phyloP scores from a whole-genome alignment of 129 eudicot genomes.

The Deinandra increscens region DNA sequence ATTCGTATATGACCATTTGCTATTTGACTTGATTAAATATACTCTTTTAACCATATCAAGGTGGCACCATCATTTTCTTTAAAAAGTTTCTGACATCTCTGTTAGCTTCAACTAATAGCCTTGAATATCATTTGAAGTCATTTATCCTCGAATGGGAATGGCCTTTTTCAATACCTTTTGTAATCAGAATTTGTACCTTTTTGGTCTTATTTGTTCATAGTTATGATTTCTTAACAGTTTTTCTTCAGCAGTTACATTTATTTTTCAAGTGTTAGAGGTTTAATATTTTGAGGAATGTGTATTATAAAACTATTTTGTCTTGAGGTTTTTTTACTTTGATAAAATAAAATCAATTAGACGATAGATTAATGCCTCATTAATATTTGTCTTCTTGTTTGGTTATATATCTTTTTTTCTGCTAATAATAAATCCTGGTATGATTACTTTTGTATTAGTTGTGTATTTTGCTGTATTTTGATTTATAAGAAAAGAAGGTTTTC shows the following conservation, averaged over 20 bases:
- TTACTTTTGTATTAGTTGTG: too few relatives aligned
- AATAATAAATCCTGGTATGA: too few relatives aligned
- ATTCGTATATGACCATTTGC: background rate
- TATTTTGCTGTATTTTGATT: too few relatives aligned
- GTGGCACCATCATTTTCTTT: background rate
- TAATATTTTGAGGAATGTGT: background rate
- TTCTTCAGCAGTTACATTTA: background rate
- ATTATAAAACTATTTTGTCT: background rate
- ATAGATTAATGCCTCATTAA: background rate
- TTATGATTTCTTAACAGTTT: background rate
- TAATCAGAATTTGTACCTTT: background rate
- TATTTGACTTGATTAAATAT: background rate
- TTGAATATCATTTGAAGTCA: background rate
- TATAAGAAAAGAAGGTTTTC: too few relatives aligned
- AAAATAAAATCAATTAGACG: background rate
- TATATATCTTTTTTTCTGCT: background rate
- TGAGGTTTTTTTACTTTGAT: background rate
- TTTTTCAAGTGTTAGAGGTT: conserved; percentile 2
- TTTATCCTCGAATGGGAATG: background rate
- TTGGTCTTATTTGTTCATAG: background rate
- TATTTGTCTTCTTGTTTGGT: background rate
- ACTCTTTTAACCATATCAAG: background rate
- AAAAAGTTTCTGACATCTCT: too few relatives aligned
- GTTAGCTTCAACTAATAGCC: background rate
- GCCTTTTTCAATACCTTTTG: background rate